Conservation (phyloP, 306 rosid species). For the Purshia tridentata region DNA sequence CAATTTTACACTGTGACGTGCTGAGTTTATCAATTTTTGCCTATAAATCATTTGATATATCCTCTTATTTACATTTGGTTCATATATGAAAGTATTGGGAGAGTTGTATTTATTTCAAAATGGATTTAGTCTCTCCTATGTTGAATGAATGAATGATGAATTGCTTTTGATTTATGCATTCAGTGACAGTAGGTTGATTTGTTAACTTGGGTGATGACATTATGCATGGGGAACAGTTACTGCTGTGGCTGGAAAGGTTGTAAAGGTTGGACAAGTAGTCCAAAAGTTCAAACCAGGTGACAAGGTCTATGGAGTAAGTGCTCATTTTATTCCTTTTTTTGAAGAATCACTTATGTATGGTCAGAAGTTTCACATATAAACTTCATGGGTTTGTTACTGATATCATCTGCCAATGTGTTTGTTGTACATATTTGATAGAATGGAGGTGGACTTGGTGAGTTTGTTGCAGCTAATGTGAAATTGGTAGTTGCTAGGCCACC, state of each 20-base stretch:
- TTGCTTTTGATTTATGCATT: not conserved
- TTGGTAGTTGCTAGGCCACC: conserved; percentile 45
- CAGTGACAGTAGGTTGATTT: not conserved
- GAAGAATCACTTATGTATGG: too few relatives aligned
- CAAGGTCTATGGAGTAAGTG: conserved; percentile 49
- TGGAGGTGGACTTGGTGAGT: conserved; percentile 77
- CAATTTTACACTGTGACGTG: too few relatives aligned
- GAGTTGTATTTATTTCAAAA: too few relatives aligned
- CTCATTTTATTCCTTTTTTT: conserved; percentile 6
- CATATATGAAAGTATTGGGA: too few relatives aligned
- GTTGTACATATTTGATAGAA: conserved; percentile 32
- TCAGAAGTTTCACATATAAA: too few relatives aligned
- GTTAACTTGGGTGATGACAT: not conserved
- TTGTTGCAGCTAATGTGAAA: conserved; percentile 44
- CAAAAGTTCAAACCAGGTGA: conserved; percentile 59
- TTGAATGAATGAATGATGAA: not conserved
- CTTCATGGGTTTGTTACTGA: not conserved
- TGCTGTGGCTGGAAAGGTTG: conserved; percentile 66
- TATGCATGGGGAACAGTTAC: conserved; percentile 34
- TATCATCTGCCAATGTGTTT: not conserved
- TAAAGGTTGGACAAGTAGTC: conserved; percentile 52
- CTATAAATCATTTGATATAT: too few relatives aligned
- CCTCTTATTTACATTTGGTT: too few relatives aligned
- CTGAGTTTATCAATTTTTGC: too few relatives aligned
- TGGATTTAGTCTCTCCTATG: too few relatives aligned